Evolutionary conservation across 2,329 filamentous ascomycete species (phyloP).

Genomic region (Ophiostoma piceae): DNA sequence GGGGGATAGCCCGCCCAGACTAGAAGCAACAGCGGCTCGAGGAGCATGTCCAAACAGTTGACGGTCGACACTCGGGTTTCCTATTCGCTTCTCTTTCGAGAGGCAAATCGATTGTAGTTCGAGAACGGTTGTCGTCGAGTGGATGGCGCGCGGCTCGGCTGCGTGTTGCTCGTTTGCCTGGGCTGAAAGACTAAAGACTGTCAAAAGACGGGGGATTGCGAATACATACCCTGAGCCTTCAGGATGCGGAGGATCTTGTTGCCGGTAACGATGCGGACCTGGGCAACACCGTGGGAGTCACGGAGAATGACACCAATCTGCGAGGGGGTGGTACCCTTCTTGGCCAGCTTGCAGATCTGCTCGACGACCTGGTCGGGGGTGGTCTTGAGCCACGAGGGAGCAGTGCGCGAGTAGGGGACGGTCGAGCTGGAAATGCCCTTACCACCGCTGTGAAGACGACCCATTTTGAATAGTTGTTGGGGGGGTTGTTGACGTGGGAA

Average conservation of each 20-base stretch:
- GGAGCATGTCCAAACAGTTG: background rate
- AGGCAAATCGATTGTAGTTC: background rate
- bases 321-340: slow-evolving; percentile 96
- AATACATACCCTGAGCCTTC: slow-evolving; percentile 87
- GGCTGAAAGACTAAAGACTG: background rate
- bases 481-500: slow-evolving; percentile 34
- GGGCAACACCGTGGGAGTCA: slow-evolving; percentile 96
- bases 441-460: slow-evolving; percentile 98
- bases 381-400: slow-evolving; percentile 97
- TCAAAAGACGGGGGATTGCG: background rate
- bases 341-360: slow-evolving; percentile 98
- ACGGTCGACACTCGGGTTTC: background rate
- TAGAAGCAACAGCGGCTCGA: background rate
- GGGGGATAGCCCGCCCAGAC: background rate
- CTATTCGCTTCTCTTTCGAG: background rate
- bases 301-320: slow-evolving; percentile 98
- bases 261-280: slow-evolving; percentile 91
- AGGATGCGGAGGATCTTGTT: slow-evolving; percentile 99
- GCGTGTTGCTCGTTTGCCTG: background rate
- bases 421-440: slow-evolving; percentile 98
- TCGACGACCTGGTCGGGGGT: slow-evolving; percentile 97
- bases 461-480: slow-evolving; percentile 60
- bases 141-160: background rate
- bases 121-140: background rate
- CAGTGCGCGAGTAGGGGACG: slow-evolving; percentile 90